Evolutionary conservation across 768 basidiomycete genomes (phyloP), one percentile per base, ranked within the genome.

Genomic region (Phanerodontia chrysosporium): DNA sequence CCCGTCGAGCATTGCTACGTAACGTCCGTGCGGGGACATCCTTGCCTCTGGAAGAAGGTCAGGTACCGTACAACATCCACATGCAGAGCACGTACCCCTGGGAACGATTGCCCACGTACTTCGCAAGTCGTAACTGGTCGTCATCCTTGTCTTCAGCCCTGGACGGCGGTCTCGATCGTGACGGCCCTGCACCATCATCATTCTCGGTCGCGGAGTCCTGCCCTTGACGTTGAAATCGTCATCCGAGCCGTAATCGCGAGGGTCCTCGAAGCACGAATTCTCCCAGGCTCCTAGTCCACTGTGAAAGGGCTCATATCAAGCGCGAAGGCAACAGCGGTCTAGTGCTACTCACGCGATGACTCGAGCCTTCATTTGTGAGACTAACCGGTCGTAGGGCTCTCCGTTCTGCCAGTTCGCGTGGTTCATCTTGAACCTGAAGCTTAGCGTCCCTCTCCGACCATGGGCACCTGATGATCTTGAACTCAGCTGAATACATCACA

Each of bases 401-500:
- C 52, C 51, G 25, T 59, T 35, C 22, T 9, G 4, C 53, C 49
- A 58, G 28, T 61, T 58, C 7, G 65, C 18, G 39, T 64, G 57
- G 4, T 28, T 8, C 1, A 29, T 25, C 3, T 49, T 6, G 27
- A 66, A 62, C 16, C 45, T 58, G 53, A 66, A 46, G 3, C 58
- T 57, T 3, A 66, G 28, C 0, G 10, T 4, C 1, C 65, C 63
- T 25, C 55, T 51, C 3, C 22, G 16, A 2, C 51, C 51, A 10
- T 32, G 32, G 1, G 46, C 55, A 6, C 61, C 64, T 65, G 25
- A 9, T n/a, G 7, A 12, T 22, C 6, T 7, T 42, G 5, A 42
- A 36, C 22, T 14, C 22, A 36, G 18, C 32, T 36, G 22, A 21
- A 7, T 52, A 45, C 32, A 48, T 28, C 25, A 39, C 46, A 49